Evolutionary conservation across 2,329 filamentous ascomycete species (phyloP).

Genomic region (Ceratocystis smalleyi): DNA sequence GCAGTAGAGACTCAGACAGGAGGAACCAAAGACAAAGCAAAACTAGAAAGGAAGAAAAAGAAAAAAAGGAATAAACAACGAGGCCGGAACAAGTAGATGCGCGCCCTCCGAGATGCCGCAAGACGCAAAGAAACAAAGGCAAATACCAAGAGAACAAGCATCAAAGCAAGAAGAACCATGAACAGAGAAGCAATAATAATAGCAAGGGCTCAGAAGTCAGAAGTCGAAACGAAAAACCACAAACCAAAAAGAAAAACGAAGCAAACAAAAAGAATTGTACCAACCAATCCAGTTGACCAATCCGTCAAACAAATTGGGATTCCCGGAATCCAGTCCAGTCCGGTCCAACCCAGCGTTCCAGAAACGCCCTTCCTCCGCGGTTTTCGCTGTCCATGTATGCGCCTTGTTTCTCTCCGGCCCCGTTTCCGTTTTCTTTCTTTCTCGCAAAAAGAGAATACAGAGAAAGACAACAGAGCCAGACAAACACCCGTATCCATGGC

Average conservation of each 20-base stretch:
- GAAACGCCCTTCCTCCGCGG: background rate
- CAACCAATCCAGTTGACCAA: background rate
- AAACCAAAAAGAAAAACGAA: background rate
- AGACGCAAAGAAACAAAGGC: background rate
- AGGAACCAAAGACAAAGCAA: background rate
- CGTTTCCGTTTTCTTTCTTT: background rate
- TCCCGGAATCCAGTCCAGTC: background rate
- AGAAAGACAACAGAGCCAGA: background rate
- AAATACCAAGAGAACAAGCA: background rate
- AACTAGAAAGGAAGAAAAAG: background rate
- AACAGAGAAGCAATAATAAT: background rate
- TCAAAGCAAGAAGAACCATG: background rate
- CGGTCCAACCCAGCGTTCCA: background rate
- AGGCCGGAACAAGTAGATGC: background rate
- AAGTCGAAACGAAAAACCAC: too few species aligned
- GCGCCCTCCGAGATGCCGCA: background rate
- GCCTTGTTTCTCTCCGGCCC: background rate
- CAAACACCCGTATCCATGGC: background rate
- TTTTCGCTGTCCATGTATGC: background rate
- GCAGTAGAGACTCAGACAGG: background rate
- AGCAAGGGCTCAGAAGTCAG: background rate
- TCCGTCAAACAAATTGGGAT: background rate
- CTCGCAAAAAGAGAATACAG: background rate
- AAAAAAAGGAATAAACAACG: background rate
- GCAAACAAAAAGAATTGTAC: background rate